Percentiles rank a stretch among this genome's conserved stretches.
Conservation (phyloP, 176 grass and related monocot species). For the Cenchrus americanus region DNA sequence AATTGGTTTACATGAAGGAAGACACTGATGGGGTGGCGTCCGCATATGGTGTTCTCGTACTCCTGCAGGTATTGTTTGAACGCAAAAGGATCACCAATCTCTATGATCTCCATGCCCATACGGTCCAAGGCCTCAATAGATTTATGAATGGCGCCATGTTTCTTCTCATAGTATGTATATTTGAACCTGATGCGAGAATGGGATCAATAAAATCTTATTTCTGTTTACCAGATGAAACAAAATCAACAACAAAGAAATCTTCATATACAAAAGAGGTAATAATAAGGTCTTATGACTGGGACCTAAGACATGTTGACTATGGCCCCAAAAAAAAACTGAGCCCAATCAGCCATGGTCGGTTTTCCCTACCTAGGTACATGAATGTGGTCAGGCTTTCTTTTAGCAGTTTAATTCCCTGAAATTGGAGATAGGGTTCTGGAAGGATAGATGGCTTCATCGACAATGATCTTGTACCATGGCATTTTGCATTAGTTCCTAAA, state of each 20-base stretch:
- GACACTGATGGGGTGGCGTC: constrained; percentile 92
- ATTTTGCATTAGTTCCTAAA: too few species aligned
- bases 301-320: neutral
- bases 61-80: constrained; percentile 78
- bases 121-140: constrained; percentile 91
- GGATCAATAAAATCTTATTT: constrained; percentile 22
- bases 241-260: neutral
- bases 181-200: constrained; percentile 67
- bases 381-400: neutral
- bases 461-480: neutral
- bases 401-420: neutral
- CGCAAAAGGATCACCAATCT: constrained; percentile 69
- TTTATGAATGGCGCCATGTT: constrained; percentile 78
- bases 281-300: neutral
- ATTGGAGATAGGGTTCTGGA: neutral
- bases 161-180: constrained; percentile 90
- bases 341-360: neutral
- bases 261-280: neutral
- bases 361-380: neutral
- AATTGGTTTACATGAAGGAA: constrained; percentile 74
- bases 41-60: constrained; percentile 89
- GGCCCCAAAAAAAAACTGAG: neutral
- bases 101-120: constrained; percentile 96
- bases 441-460: neutral
- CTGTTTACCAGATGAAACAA: neutral